A percentile compares a stretch with the other conserved stretches of the same genome.
Conservation (phyloP, 2,329 filamentous ascomycete genomes). For the Sphaerulina populicola region DNA sequence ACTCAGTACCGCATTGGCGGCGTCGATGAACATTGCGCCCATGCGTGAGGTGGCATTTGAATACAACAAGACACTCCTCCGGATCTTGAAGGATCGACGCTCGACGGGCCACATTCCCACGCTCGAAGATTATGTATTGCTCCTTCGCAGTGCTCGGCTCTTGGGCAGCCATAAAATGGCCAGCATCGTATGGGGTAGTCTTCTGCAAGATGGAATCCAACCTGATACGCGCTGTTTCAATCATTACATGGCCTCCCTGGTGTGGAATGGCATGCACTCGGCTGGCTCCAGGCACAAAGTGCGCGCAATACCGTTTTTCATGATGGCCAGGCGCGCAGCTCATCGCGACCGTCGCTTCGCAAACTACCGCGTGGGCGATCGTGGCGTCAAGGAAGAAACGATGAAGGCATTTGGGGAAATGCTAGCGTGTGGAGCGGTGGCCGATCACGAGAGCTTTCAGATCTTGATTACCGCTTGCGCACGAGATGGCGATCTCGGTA, state of each 20-base stretch:
- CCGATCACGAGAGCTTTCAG: slow-evolving; percentile 47
- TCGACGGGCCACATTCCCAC: slow-evolving; percentile 34
- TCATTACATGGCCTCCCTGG: slow-evolving; percentile 44
- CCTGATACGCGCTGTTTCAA: slow-evolving; percentile 50
- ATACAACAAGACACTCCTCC: slow-evolving; percentile 34
- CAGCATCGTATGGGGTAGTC: slow-evolving; percentile 40
- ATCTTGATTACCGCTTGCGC: slow-evolving; percentile 47
- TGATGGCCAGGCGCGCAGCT: slow-evolving; percentile 16
- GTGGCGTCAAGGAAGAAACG: slow-evolving; percentile 26
- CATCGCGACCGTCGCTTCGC: slow-evolving; percentile 8
- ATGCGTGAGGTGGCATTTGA: slow-evolving; percentile 35
- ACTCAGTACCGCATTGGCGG: slow-evolving; percentile 43
- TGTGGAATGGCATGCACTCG: slow-evolving; percentile 36
- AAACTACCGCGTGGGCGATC: slow-evolving; percentile 25
- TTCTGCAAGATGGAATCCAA: slow-evolving; percentile 33
- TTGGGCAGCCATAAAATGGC: slow-evolving; percentile 42
- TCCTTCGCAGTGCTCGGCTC: slow-evolving; percentile 46
- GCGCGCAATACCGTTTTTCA: slow-evolving; percentile 33
- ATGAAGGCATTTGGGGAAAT: slow-evolving; percentile 43
- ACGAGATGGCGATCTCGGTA: slow-evolving; percentile 45
- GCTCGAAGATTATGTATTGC: slow-evolving; percentile 44
- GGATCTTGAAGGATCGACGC: slow-evolving; percentile 35
- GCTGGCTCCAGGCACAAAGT: slow-evolving; percentile 35
- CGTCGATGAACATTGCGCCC: slow-evolving; percentile 37
- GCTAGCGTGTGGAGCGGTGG: slow-evolving; percentile 36